A percentile compares a stretch with the other conserved stretches of the same genome.
These are phyloP conservation scores for Raffaelea deltoideospora DNA, from an alignment of 2,329 filamentous ascomycete species.

Conservation along the genomic window DNA sequence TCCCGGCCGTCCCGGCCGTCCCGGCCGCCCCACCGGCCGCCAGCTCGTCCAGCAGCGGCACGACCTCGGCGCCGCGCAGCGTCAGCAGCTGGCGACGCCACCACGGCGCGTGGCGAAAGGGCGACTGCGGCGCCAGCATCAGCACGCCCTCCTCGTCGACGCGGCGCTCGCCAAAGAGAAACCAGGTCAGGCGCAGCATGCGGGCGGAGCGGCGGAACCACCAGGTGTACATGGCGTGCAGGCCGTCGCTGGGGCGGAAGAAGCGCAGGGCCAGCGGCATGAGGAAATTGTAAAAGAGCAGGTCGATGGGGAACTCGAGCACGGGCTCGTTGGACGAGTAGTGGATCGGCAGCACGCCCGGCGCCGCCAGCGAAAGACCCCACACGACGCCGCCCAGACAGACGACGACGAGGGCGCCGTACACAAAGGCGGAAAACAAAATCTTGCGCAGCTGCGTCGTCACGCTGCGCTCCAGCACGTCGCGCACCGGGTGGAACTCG, in stretches of 20 bases:
- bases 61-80: conserved; percentile 18
- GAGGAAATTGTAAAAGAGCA: conserved; percentile 92
- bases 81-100: conserved; percentile 32
- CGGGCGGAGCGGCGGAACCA: conserved; percentile 87
- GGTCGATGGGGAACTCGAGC: conserved; percentile 83
- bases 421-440: conserved; percentile 86
- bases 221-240: conserved; percentile 83
- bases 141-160: conserved; percentile 68
- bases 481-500: conserved; percentile 92
- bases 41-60: conserved; percentile 42
- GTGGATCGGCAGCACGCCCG: conserved; percentile 70
- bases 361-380: conserved; percentile 57
- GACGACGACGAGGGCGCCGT: conserved; percentile 80
- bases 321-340: conserved; percentile 89
- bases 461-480: conserved; percentile 86
- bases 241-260: conserved; percentile 69
- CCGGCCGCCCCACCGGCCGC: conserved; percentile 24
- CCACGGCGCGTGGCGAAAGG: conserved; percentile 17
- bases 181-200: conserved; percentile 68
- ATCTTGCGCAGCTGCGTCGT: conserved; percentile 92
- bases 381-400: conserved; percentile 94
- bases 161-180: conserved; percentile 74
- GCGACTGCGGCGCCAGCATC: conserved; percentile 24
- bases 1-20: neutral
- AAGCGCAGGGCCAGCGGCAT: conserved; percentile 77